Evolutionary conservation across 306 rosid species (phyloP), one percentile per base, ranked within the genome.

Genomic region (Glycine latifolia): DNA sequence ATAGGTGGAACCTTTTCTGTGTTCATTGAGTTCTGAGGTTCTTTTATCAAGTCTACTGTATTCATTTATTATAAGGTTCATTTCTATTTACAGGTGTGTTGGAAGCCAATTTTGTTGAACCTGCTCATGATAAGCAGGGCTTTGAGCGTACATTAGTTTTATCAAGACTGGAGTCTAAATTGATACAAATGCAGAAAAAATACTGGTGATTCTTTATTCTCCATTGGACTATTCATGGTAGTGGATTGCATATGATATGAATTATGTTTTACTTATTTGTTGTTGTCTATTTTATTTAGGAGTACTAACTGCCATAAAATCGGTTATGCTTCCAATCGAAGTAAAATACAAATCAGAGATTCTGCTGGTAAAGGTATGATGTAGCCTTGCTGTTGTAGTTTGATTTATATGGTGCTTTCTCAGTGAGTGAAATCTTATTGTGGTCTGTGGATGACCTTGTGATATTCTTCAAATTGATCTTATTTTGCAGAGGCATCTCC

Each of bases 31-130:
- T 67, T 16, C 54, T 58, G 44, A 3, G 10, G 59, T 56, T 48
- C 47, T 67, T 62, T 49, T 74, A 14, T 49, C 83, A 52, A 37
- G 60, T 63, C 46, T 65, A 17, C 41, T 44, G 8, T 55, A 59
- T 49, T 77, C 65, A 72, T 50, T 61, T 79, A 71, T 81, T 37
- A 83, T 73, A 55, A 73, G 47, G 52, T 60, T 73, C 70, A 54
- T 80, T 79, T 83, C 17, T 79, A 58, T 81, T 65, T 59, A 76
- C 87, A 96, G 99, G 99, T 71, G 94, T 96, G 2, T 84, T 96
- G 87, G 99, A 96, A 92, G 99, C 99, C 46, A 96, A 93, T 84
- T 96, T 96, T 83, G 98, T 96, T 77, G 99, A 93, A 86, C 99
- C 99, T 17, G 99, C 99, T 55, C 99, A 96, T 81, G 98, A 96